Evolutionary conservation across 495 filamentous ascomycete genomes (phyloP).

Genomic region (Gamarada debralockiae): DNA sequence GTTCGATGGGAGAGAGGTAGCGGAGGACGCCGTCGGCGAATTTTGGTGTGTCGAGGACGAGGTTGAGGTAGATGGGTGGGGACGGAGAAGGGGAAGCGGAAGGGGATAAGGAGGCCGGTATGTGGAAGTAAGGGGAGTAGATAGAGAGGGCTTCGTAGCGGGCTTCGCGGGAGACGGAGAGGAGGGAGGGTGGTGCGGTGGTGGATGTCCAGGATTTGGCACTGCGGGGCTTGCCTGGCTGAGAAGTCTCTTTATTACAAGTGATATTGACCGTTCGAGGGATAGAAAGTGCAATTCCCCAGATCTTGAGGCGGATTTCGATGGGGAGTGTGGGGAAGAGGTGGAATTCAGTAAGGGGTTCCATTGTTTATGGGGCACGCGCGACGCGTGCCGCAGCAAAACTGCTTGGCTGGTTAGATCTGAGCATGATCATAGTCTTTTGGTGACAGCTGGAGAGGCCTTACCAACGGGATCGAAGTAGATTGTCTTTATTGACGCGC

Average conservation of each 20-base stretch:
- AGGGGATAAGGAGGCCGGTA: too few relatives aligned
- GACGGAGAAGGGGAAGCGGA: neutral
- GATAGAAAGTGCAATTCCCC: neutral
- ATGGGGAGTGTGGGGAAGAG: slow-evolving; percentile 14
- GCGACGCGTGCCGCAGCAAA: too few relatives aligned
- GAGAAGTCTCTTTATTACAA: slow-evolving; percentile 1
- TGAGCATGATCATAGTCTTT: too few relatives aligned
- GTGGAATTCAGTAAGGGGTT: neutral
- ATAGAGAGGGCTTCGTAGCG: slow-evolving; percentile 5
- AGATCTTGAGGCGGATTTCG: slow-evolving; percentile 19
- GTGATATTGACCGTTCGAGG: slow-evolving; percentile 2
- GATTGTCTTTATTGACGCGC: too few relatives aligned
- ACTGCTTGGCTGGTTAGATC: too few relatives aligned
- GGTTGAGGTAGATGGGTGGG: slow-evolving; percentile 7
- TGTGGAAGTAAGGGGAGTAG: slow-evolving; percentile 11
- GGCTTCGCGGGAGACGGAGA: slow-evolving; percentile 11
- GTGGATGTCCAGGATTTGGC: neutral
- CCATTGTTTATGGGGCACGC: neutral
- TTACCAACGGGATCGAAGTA: too few relatives aligned
- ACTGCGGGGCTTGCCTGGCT: neutral
- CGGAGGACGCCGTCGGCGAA: slow-evolving; percentile 3
- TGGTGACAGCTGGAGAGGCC: too few relatives aligned
- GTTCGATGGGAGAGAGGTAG: slow-evolving; percentile 5
- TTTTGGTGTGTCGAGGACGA: slow-evolving; percentile 2
- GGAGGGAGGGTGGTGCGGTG: neutral